phyloP scores from a whole-genome alignment of 164 flowering plant species.

The Magnolia sinica region DNA sequence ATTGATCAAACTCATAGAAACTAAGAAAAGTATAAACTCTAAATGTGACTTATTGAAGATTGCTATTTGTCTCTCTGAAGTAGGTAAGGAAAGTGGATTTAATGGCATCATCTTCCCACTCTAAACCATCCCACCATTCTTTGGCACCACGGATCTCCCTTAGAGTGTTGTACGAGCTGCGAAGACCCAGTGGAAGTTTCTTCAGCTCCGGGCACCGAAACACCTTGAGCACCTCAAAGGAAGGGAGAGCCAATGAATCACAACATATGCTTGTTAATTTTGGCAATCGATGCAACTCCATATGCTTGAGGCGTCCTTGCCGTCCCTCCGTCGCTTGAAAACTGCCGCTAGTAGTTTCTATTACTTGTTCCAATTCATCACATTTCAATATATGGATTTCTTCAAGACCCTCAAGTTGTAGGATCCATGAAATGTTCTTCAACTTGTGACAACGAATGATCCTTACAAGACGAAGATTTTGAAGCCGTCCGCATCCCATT shows the following conservation, averaged over 20 bases:
- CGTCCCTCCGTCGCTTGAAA: not conserved
- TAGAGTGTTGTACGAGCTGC: constrained; percentile 5
- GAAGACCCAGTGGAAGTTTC: constrained; percentile 15
- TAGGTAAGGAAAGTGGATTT: not conserved
- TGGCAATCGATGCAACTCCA: not conserved
- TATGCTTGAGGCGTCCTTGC: not conserved
- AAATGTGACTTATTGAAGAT: too few species aligned
- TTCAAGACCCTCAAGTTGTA: not conserved
- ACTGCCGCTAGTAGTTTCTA: not conserved
- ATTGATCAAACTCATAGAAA: too few species aligned
- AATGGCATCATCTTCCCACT: constrained; percentile 10
- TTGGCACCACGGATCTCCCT: not conserved
- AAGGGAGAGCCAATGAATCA: constrained; percentile 11
- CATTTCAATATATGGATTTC: constrained; percentile 1
- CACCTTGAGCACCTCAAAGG: constrained; percentile 1
- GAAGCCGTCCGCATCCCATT: not conserved
- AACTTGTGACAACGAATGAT: constrained; percentile 9
- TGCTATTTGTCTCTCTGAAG: not conserved
- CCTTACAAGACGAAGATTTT: not conserved
- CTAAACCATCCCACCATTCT: constrained; percentile 16
- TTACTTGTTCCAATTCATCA: constrained; percentile 9
- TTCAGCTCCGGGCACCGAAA: not conserved
- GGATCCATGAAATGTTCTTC: constrained; percentile 14
- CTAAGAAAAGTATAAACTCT: too few species aligned
- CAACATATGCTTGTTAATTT: constrained; percentile 13